Conservation (phyloP, 768 basidiomycete genomes). For the Leccinum pellstonianum region DNA sequence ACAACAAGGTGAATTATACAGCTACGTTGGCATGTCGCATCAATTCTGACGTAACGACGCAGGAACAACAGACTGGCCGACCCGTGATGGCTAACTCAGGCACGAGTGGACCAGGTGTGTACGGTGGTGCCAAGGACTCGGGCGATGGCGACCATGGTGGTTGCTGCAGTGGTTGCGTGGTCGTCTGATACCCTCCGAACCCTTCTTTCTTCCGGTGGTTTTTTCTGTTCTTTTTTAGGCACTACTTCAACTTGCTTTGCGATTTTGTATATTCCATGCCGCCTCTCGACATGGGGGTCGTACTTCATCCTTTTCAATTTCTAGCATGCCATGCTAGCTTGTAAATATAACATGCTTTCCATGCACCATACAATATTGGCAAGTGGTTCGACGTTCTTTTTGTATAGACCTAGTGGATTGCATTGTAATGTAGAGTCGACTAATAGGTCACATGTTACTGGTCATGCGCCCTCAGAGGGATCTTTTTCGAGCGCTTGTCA, state of each 20-base stretch:
- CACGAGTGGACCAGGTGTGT: constrained; percentile 46
- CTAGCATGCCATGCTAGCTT: constrained; percentile 13
- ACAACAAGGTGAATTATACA: constrained; percentile 70
- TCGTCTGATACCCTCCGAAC: constrained; percentile 37
- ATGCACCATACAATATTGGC: background rate
- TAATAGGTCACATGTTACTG: background rate
- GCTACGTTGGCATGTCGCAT: background rate
- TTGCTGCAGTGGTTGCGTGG: constrained; percentile 71
- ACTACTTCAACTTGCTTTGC: constrained; percentile 10
- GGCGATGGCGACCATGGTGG: constrained; percentile 53
- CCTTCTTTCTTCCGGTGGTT: constrained; percentile 5
- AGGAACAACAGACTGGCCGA: constrained; percentile 81
- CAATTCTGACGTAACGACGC: constrained; percentile 11
- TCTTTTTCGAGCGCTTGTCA: constrained; percentile 27
- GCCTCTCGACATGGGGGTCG: constrained; percentile 7
- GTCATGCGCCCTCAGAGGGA: constrained; percentile 24
- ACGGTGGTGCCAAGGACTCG: constrained; percentile 42
- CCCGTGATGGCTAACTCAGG: constrained; percentile 52
- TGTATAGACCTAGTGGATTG: constrained; percentile 2
- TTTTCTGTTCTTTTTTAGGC: constrained; percentile 6
- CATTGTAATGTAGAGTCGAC: background rate
- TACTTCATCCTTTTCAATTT: constrained; percentile 3
- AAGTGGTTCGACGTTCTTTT: background rate
- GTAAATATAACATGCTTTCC: constrained; percentile 27
- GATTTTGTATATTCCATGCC: constrained; percentile 14